These are phyloP conservation scores for Apiospora phragmitis DNA, from an alignment of 2,329 filamentous ascomycete species.

Conservation along the genomic window DNA sequence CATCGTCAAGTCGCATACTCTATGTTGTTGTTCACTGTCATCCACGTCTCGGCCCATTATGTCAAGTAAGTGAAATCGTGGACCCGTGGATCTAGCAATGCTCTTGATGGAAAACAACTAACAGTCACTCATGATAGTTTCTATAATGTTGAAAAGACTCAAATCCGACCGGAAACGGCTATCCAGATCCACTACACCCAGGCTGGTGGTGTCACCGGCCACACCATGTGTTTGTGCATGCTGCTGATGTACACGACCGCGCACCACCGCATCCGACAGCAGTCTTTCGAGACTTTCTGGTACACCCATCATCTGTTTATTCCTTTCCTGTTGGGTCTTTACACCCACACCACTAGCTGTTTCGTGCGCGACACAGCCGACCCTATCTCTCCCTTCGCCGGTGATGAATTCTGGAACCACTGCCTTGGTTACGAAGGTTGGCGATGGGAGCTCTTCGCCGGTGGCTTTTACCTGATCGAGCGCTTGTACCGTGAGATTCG, in stretches of 20 bases:
- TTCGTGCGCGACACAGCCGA: conserved; percentile 83
- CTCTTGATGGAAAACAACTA: conserved; percentile 23
- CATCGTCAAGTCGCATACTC: conserved; percentile 93
- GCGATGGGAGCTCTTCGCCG: conserved; percentile 92
- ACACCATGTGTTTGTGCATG: conserved; percentile 99
- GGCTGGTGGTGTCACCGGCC: conserved; percentile 88
- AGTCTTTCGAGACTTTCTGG: conserved; percentile 98
- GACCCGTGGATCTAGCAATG: neutral
- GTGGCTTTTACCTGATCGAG: conserved; percentile 82
- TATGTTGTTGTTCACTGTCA: conserved; percentile 76
- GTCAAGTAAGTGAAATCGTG: conserved; percentile 70
- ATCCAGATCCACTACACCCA: conserved; percentile 90
- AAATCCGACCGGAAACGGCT: conserved; percentile 78
- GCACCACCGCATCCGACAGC: conserved; percentile 89
- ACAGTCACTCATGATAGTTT: conserved; percentile 58
- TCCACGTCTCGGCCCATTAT: conserved; percentile 82
- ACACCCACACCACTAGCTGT: conserved; percentile 93
- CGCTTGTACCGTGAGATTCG: conserved; percentile 90
- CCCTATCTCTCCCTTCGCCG: conserved; percentile 81
- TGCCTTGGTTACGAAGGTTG: conserved; percentile 95
- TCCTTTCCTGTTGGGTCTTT: conserved; percentile 88
- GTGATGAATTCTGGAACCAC: conserved; percentile 80
- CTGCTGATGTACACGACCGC: conserved; percentile 96
- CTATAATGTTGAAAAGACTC: conserved; percentile 86
- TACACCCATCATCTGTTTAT: conserved; percentile 99